These are phyloP conservation scores for Calonectria henricotiae DNA, from an alignment of 2,329 filamentous ascomycete genomes.

Conservation along the genomic window DNA sequence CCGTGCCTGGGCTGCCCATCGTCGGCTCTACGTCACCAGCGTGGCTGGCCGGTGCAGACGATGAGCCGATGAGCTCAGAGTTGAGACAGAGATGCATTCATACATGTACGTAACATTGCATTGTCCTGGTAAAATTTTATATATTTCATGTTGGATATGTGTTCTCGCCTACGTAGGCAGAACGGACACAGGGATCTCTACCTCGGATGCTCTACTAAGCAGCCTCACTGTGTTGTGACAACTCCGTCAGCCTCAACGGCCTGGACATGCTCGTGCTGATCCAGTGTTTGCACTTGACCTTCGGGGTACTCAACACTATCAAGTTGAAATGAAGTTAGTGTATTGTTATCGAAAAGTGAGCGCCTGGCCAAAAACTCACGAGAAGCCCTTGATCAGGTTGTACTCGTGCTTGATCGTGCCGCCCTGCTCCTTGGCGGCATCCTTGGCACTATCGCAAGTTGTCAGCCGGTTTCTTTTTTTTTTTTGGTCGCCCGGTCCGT, in stretches of 20 bases:
- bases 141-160: not conserved
- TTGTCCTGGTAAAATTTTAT: not conserved
- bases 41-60: conserved; percentile 21
- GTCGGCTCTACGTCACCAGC: conserved; percentile 33
- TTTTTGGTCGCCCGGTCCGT: not conserved
- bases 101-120: not conserved
- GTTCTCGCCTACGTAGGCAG: not conserved
- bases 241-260: conserved; percentile 81
- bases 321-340: conserved; percentile 4
- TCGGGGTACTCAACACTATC: conserved; percentile 81
- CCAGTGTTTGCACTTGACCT: conserved; percentile 77
- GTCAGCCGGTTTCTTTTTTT: conserved; percentile 24
- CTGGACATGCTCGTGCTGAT: conserved; percentile 80
- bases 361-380: conserved; percentile 74
- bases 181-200: not conserved
- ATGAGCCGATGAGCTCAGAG: conserved; percentile 19
- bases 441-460: conserved; percentile 77
- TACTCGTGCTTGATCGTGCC: conserved; percentile 90
- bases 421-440: conserved; percentile 81
- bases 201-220: conserved; percentile 10
- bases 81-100: not conserved
- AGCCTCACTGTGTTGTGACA: conserved; percentile 79
- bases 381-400: conserved; percentile 91
- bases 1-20: conserved; percentile 37
- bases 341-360: not conserved